Evolutionary conservation across 176 grass and related monocot species (phyloP), one percentile per base, ranked within the genome.

Genomic region (Bothriochloa decipiens): DNA sequence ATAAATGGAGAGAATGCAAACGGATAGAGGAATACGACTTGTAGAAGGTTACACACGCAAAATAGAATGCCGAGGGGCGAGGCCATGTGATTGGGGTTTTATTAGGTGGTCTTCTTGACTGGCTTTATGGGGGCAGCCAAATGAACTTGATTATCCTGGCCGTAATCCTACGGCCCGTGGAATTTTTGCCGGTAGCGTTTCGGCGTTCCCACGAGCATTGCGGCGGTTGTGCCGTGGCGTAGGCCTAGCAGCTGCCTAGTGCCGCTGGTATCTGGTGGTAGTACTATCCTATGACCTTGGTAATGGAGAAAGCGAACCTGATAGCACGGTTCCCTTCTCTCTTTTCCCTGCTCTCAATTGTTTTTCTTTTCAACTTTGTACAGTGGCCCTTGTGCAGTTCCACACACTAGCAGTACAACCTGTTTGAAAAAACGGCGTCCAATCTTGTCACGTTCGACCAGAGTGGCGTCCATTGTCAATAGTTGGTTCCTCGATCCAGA

Each of bases 251-350:
- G 47, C 46, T 16, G 46, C 12, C 10, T 49, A 15, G 46, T 3
- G 12, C 45, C 0, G 45, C 12, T 49, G 46, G 46, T 17, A 42
- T 1, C 7, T 41, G 5, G 7, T 50, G 4, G 3, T 14, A n/a
- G 39, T 15, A 47, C 49, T 49, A 76, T 52, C 77, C 47, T 67
- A 50, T 35, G 50, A 25, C 84, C 84, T 90, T 43, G 85, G 69
- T 75, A 84, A 26, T 0, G n/a, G 69, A 70, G 85, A 87, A 90
- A 84, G 84, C 68, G 10, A 49, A 18, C 78, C 33, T 1, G 16
- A 7, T 42, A 27, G 57, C 79, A 79, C 46, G 65, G 60, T 79
- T n/a, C 57, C 68, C 67, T 77, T 89, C 65, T 41, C 40, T 63
- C 68, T 36, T 82, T 78, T 82, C 73, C 27, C 35, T 36, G 3